Evolutionary conservation across 441 rosid species (phyloP).

Genomic region (Pelargonium fulgidum): DNA sequence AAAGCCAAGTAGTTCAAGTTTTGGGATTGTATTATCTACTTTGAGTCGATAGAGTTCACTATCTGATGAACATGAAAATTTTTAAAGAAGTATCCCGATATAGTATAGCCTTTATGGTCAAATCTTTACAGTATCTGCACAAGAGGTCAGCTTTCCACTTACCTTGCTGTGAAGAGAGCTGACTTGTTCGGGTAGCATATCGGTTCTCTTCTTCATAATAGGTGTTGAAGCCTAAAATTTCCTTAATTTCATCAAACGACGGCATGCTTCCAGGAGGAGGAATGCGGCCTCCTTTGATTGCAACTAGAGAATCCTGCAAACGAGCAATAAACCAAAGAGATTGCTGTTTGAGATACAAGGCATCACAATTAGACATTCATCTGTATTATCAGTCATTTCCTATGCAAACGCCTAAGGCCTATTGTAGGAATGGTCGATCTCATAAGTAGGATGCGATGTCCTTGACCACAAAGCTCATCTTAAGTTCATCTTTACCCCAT

Average conservation of each 20-base stretch:
- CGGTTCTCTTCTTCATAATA: conserved; percentile 78
- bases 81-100: background rate
- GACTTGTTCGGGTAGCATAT: conserved; percentile 38
- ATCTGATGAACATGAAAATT: background rate
- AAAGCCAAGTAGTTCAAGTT: background rate
- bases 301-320: conserved; percentile 63
- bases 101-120: background rate
- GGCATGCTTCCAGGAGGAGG: conserved; percentile 95
- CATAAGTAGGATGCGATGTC: background rate
- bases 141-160: conserved; percentile 23
- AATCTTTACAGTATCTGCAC: background rate
- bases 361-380: background rate
- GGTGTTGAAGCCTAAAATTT: conserved; percentile 58
- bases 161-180: conserved; percentile 52
- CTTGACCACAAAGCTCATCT: background rate
- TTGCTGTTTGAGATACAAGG: background rate
- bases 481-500: background rate
- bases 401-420: background rate
- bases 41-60: background rate
- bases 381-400: background rate
- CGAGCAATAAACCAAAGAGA: background rate
- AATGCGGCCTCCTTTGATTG: conserved; percentile 79
- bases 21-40: background rate
- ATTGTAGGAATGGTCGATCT: background rate
- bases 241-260: conserved; percentile 68